Conservation (phyloP, 1,284 basidiomycete genomes). For the Blastosporella zonata region DNA sequence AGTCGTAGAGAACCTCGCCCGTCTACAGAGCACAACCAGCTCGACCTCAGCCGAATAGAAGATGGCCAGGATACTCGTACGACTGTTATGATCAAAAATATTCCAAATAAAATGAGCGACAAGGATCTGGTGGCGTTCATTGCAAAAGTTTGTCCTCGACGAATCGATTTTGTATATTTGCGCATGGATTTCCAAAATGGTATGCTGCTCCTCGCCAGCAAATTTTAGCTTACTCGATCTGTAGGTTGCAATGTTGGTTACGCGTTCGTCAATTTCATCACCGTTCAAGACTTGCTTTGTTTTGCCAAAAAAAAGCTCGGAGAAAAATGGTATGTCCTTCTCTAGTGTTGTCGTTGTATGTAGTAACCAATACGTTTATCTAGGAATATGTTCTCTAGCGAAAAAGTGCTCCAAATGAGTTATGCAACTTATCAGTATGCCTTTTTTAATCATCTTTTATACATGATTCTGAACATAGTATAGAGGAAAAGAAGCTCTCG, state of each 20-base stretch:
- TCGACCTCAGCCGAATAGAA: slow-evolving; percentile 70
- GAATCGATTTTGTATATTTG: slow-evolving; percentile 82
- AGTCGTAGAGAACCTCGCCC: slow-evolving; percentile 12
- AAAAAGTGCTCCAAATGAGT: slow-evolving; percentile 83
- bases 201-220: slow-evolving; percentile 27
- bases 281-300: slow-evolving; percentile 66
- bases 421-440: slow-evolving; percentile 85
- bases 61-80: slow-evolving; percentile 77
- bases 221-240: neutral
- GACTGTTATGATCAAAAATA: slow-evolving; percentile 86
- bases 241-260: slow-evolving; percentile 84
- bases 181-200: slow-evolving; percentile 83
- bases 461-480: slow-evolving; percentile 6
- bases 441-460: slow-evolving; percentile 6
- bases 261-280: slow-evolving; percentile 85
- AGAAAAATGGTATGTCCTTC: slow-evolving; percentile 60
- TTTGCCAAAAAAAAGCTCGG: slow-evolving; percentile 75
- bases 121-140: slow-evolving; percentile 71
- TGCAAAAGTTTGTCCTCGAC: slow-evolving; percentile 60
- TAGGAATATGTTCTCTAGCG: slow-evolving; percentile 86
- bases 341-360: neutral
- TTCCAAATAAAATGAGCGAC: slow-evolving; percentile 86
- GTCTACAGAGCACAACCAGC: slow-evolving; percentile 56
- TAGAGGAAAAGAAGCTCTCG: slow-evolving; percentile 82
- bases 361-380: slow-evolving; percentile 1